Base-by-base conservation (phyloP, 441 rosid species). In the Pelargonium citronellum region DNA sequence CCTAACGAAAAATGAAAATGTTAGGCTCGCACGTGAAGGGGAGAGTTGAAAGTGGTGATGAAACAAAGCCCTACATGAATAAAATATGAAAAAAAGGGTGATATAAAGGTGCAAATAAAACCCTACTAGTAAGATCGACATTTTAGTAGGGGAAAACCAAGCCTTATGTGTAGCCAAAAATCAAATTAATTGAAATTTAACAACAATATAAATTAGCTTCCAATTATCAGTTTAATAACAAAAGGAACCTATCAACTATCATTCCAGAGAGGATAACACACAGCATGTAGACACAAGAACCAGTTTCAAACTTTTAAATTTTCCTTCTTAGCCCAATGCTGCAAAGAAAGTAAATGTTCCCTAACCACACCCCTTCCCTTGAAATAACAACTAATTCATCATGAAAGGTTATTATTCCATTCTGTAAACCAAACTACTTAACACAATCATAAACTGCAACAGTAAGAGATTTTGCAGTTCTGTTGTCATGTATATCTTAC, bases 401-500 rank as follows among this genome's bases (percentile, higher is more conserved):
- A 0, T 44, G 49, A 10, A 44, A 8, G 13, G 13, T 3, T 11
- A 2, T 2, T 10, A 44, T 44, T 10, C 11, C 13, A 8, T 44
- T 44, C 13, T 10, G 49, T 1, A 44, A 44, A 44, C 2, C 49
- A 44, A 37, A 8, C 12, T 44, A 1, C 49, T 44, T 44, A 44
- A 44, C 49, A 44, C 34, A 20, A 11, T 17, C 2, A 58, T 20
- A 58, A 58, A 20, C 8, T 11, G 13, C 8, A 10, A 51, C 19
- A 17, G 11, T 13, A 55, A 53, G 62, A 55, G 27, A n/a, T 57
- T 15, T 64, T 47, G 49, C 9, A 47, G 37, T 17, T 20, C 1
- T 12, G 44, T 15, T 13, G 49, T 8, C 22, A 70, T 9, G 39
- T 5, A 66, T 39, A 66, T 70, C 91, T 77, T 88, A 95, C 99